Percentiles rank a stretch among this genome's conserved stretches.
Evolutionary conservation across 306 rosid species (phyloP).

Genomic region (Sphenostylis stenocarpa): DNA sequence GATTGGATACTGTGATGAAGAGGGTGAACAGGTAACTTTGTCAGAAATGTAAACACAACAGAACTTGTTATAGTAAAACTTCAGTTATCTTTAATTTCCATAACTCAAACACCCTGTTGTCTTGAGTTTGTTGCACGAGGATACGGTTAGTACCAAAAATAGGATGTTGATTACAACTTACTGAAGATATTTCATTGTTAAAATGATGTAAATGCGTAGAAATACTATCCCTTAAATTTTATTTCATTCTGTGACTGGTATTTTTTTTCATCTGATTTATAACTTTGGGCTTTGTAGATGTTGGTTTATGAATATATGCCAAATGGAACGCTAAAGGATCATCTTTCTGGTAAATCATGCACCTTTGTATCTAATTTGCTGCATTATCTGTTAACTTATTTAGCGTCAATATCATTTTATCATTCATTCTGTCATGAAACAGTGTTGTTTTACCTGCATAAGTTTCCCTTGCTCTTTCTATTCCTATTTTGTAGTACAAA

Average conservation of each 20-base stretch:
- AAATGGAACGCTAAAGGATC: constrained; percentile 80
- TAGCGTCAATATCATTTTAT: constrained; percentile 13
- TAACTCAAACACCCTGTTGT: background rate
- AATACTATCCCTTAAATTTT: background rate
- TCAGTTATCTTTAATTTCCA: background rate
- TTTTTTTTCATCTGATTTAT: constrained; percentile 7
- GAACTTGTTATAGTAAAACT: background rate
- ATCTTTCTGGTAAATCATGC: constrained; percentile 63
- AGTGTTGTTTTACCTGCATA: background rate
- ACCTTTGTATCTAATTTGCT: constrained; percentile 7
- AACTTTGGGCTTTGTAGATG: constrained; percentile 69
- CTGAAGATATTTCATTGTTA: background rate
- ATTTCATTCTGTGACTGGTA: constrained; percentile 13
- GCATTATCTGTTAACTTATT: background rate
- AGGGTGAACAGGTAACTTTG: constrained; percentile 68
- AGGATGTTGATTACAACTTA: background rate
- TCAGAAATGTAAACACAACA: background rate
- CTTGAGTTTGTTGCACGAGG: background rate
- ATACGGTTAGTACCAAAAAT: background rate
- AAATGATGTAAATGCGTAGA: background rate
- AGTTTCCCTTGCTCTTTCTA: constrained; percentile 2
- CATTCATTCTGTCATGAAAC: background rate
- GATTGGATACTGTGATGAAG: constrained; percentile 76
- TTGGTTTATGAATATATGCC: constrained; percentile 88
- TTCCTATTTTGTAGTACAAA: constrained; percentile 19